Percentiles rank a stretch among this genome's conserved stretches.
These are phyloP conservation scores for Leccinum variicolor DNA, from an alignment of 768 basidiomycete species.

Conservation along the genomic window DNA sequence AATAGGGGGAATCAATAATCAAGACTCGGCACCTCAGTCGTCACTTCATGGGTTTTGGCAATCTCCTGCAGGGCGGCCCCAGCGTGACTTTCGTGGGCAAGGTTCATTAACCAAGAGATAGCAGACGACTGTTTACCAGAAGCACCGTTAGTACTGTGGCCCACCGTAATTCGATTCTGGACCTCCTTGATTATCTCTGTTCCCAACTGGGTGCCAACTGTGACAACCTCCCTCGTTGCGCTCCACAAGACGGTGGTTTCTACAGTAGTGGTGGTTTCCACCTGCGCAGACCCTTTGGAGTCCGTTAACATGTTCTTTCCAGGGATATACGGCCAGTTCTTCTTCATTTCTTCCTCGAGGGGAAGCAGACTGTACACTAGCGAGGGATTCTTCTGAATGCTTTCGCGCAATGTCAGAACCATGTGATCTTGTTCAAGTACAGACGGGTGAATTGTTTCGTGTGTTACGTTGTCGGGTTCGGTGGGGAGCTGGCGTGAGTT, in stretches of 20 bases:
- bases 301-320: slow-evolving; percentile 14
- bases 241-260: slow-evolving; percentile 14
- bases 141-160: slow-evolving; percentile 6
- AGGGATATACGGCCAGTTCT: slow-evolving; percentile 44
- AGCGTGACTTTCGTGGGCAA: slow-evolving; percentile 24
- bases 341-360: slow-evolving; percentile 50
- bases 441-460: slow-evolving; percentile 62
- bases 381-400: slow-evolving; percentile 40
- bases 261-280: neutral
- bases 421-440: slow-evolving; percentile 45
- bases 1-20: neutral
- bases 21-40: neutral
- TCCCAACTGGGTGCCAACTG: slow-evolving; percentile 14
- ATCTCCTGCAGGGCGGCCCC: slow-evolving; percentile 24
- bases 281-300: slow-evolving; percentile 8
- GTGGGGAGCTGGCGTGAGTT: slow-evolving; percentile 50
- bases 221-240: slow-evolving; percentile 15
- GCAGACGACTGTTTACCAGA: slow-evolving; percentile 13
- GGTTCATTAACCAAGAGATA: slow-evolving; percentile 22
- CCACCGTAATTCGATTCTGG: slow-evolving; percentile 9
- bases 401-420: slow-evolving; percentile 32
- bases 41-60: neutral
- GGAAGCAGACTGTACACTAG: slow-evolving; percentile 44
- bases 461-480: slow-evolving; percentile 40
- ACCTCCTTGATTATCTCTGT: slow-evolving; percentile 23